Conservation (phyloP, 768 basidiomycete genomes). For the Suillus weaverae region DNA sequence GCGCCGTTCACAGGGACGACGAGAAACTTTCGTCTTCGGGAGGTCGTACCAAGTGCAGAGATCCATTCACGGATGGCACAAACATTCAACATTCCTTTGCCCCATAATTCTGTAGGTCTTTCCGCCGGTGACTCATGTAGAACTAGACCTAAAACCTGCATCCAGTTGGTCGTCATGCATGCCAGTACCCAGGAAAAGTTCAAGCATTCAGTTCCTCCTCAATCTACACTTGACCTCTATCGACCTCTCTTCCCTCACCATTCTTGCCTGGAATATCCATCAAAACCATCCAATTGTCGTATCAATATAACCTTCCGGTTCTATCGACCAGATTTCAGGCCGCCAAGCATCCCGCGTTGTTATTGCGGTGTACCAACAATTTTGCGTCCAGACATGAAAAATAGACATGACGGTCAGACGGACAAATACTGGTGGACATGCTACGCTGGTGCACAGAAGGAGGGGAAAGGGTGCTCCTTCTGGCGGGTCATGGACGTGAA, state of each 20-base stretch:
- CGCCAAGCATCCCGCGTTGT: conserved; percentile 66
- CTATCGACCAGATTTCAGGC: conserved; percentile 78
- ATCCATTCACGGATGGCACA: conserved; percentile 54
- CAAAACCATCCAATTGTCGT: conserved; percentile 60
- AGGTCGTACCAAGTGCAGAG: conserved; percentile 71
- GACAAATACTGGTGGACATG: conserved; percentile 77
- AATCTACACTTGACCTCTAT: conserved; percentile 68
- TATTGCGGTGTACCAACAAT: conserved; percentile 72
- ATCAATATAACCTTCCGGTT: conserved; percentile 90
- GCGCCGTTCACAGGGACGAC: conserved; percentile 50
- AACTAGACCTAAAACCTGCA: conserved; percentile 1
- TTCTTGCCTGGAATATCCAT: conserved; percentile 16
- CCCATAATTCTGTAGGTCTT: conserved; percentile 72
- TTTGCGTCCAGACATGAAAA: conserved; percentile 79
- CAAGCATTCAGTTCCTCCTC: conserved; percentile 79
- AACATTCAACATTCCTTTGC: conserved; percentile 74
- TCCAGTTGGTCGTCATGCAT: conserved; percentile 83
- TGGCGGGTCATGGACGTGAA: conserved; percentile 75
- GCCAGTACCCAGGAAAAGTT: conserved; percentile 80
- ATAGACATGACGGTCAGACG: conserved; percentile 50
- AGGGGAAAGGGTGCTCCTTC: conserved; percentile 77
- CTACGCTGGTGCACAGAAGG: conserved; percentile 78
- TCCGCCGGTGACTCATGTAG: background rate
- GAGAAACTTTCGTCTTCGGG: conserved; percentile 71
- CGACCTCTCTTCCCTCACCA: conserved; percentile 53